Base-by-base conservation (phyloP, 2,329 filamentous ascomycete genomes). In the Amesomyces nigricolor region DNA sequence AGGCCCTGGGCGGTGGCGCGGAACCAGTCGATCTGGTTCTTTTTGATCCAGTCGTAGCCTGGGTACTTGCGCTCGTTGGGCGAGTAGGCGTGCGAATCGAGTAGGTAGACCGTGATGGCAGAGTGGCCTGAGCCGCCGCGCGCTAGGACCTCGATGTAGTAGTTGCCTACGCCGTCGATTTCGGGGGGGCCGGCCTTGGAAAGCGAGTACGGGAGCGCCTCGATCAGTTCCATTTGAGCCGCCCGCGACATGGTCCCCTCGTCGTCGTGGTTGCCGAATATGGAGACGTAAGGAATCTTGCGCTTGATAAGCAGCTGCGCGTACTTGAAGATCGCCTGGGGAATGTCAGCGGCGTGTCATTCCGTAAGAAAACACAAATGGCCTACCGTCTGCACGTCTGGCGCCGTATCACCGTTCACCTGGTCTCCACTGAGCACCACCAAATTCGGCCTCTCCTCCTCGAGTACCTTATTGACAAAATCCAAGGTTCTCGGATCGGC, bases 1-100 rank as follows among this genome's bases (percentile, higher is more conserved):
- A 96, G 73, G 11, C 82, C 74, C 55, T 86, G 77, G 0, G 89
- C 85, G 1, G 89, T 95, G 60, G 82, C 80, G 62, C 83, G 86
- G 76, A 99, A 99, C 94, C 94, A 99, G 54, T 89, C 83, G 57
- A 96, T 96, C 71, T 99, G 94, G 63, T 82, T 91, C 44, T 86
- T 86, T 73, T 97, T 97, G 67, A 99, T 76, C 94, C 94, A 99
- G 72, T 97, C 92, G 68, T 99, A 99, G 47, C 94, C 94, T n/a
- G 84, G 82, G 69, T 85, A 96, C 57, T 89, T 84, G 54, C 85
- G 82, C 72, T 96, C 90, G 67, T 99, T 88, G 0, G 91, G 91
- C 5, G 89, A 90, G 71, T 96, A 95, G 4, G 88, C 80, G 69
- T 99, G 94, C 0, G 91, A 91, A 71, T 99, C 94, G 44, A 99